Conservation (phyloP, 371 early-diverging fungal species). For the Mucor ambiguus region DNA sequence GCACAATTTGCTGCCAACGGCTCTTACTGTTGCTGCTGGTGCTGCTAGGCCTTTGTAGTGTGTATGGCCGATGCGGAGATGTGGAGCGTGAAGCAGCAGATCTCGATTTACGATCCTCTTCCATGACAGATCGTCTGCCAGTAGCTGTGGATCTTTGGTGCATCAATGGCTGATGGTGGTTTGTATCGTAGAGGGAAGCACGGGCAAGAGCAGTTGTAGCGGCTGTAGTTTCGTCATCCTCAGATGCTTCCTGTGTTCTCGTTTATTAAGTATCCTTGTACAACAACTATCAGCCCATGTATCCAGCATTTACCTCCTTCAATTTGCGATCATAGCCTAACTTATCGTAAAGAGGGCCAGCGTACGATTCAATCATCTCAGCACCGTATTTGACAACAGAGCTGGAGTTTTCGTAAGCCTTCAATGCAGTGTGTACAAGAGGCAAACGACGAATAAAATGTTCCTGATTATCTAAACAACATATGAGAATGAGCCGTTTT, state of each 20-base stretch:
- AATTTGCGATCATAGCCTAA: conserved; percentile 31
- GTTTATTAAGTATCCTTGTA: background rate
- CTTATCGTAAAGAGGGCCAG: conserved; percentile 46
- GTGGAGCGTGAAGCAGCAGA: conserved; percentile 32
- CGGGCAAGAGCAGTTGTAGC: conserved; percentile 40
- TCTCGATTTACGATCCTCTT: conserved; percentile 20
- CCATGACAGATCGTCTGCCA: background rate
- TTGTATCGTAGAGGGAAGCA: conserved; percentile 32
- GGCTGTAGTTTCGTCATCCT: conserved; percentile 40
- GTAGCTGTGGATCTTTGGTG: background rate
- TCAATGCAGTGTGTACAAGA: conserved; percentile 76
- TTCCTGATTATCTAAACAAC: conserved; percentile 10
- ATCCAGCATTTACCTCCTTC: conserved; percentile 16
- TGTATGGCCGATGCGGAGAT: conserved; percentile 37
- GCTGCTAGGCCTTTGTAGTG: conserved; percentile 11
- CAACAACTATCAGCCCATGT: background rate
- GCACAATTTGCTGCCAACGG: conserved; percentile 70
- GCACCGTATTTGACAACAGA: conserved; percentile 64
- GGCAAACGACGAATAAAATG: conserved; percentile 78
- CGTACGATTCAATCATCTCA: conserved; percentile 80
- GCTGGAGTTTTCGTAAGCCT: conserved; percentile 75
- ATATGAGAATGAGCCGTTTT: background rate
- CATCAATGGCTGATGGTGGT: background rate
- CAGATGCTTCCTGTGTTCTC: conserved; percentile 6
- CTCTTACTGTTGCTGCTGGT: conserved; percentile 14